These are phyloP conservation scores for Tagetes patula DNA, from an alignment of 129 eudicot species.

Conservation along the genomic window DNA sequence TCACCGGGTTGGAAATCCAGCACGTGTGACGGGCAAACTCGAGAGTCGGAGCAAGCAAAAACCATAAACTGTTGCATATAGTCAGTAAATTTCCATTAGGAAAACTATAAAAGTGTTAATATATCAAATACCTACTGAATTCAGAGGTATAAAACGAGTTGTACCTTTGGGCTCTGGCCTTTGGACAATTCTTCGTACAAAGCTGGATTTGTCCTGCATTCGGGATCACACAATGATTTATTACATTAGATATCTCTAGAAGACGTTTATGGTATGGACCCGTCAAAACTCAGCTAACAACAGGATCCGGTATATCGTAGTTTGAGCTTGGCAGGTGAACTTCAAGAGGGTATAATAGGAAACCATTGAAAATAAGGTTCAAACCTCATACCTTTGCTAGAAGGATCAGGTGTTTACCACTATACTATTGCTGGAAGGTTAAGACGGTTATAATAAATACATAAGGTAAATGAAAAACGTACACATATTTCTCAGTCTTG, in stretches of 20 bases:
- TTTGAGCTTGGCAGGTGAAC: too few relatives aligned
- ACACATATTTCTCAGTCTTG: slow-evolving; percentile 79
- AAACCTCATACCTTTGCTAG: too few relatives aligned
- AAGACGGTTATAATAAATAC: too few relatives aligned
- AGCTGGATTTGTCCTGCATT: slow-evolving; percentile 74
- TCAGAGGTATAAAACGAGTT: neutral
- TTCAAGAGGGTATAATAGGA: too few relatives aligned
- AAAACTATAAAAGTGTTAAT: neutral
- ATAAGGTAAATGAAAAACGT: slow-evolving; percentile 18
- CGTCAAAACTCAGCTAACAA: too few relatives aligned
- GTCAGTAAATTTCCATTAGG: neutral
- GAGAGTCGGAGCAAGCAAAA: slow-evolving; percentile 95
- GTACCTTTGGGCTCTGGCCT: slow-evolving; percentile 97
- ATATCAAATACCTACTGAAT: neutral
- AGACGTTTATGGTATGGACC: neutral
- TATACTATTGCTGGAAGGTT: too few relatives aligned
- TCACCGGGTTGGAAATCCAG: slow-evolving; percentile 88
- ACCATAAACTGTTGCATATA: slow-evolving; percentile 67
- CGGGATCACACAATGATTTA: neutral
- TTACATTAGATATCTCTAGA: neutral
- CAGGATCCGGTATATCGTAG: too few relatives aligned
- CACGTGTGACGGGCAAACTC: slow-evolving; percentile 95
- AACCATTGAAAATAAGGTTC: too few relatives aligned
- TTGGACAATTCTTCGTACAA: slow-evolving; percentile 74
- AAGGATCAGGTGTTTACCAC: too few relatives aligned